A percentile compares a stretch with the other conserved stretches of the same genome.
These are phyloP conservation scores for Starmerella cellae DNA, from an alignment of 805 yeast genomes.

Conservation along the genomic window DNA sequence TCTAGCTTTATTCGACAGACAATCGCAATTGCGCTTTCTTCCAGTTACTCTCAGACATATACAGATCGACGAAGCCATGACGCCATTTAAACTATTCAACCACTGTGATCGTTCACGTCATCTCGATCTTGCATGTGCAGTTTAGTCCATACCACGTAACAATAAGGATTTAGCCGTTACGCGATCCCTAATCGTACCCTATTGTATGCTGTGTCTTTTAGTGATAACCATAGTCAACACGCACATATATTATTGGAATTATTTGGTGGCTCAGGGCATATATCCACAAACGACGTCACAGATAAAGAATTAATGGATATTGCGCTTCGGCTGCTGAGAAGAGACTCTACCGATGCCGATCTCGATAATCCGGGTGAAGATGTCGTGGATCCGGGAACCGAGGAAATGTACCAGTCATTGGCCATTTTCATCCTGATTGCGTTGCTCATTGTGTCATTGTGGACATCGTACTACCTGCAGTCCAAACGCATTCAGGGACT, in stretches of 20 bases:
- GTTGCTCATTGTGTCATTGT: conserved; percentile 71
- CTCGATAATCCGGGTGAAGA: conserved; percentile 34
- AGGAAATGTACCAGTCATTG: conserved; percentile 96
- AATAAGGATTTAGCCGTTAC: too few relatives aligned
- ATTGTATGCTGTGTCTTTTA: too few relatives aligned
- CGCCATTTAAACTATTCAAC: not conserved
- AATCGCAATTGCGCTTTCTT: too few relatives aligned
- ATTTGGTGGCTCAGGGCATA: not conserved
- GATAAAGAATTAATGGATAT: not conserved
- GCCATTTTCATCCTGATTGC: conserved; percentile 78
- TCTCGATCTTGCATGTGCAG: too few relatives aligned
- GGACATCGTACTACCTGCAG: conserved; percentile 90
- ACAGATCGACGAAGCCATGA: not conserved
- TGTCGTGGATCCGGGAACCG: conserved; percentile 70
- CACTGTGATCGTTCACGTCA: not conserved
- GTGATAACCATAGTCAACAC: too few relatives aligned
- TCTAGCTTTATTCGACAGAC: too few relatives aligned
- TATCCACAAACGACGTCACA: not conserved
- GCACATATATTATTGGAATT: too few relatives aligned
- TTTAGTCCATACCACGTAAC: too few relatives aligned
- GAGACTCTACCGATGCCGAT: conserved; percentile 31
- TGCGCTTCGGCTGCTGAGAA: conserved; percentile 12
- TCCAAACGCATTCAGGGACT: conserved; percentile 83
- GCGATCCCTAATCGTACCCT: too few relatives aligned
- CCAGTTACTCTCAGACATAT: too few relatives aligned